Conservation (phyloP, 208 protist genomes). For the Acanthamoeba rhysodes region DNA sequence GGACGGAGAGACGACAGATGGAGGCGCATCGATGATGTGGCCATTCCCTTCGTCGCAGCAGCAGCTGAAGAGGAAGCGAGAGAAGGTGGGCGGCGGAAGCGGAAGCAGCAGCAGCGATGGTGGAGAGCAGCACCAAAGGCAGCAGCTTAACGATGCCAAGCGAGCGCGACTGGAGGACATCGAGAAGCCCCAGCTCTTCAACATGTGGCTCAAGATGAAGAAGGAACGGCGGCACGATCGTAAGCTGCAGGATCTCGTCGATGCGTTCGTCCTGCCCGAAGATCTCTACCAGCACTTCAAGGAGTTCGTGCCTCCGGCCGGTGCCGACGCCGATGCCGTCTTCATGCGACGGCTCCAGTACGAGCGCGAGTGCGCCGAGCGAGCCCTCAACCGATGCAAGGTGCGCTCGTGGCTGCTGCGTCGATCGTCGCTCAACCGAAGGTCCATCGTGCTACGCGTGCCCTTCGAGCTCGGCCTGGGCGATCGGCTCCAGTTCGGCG, state of each 20-base stretch:
- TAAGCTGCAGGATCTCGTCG: slow-evolving; percentile 2
- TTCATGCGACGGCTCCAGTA: slow-evolving; percentile 58
- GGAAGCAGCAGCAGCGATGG: background rate
- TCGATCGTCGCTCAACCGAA: slow-evolving; percentile 12
- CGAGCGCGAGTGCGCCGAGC: slow-evolving; percentile 42
- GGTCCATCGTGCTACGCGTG: background rate
- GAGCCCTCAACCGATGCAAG: slow-evolving; percentile 6
- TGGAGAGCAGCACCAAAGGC: background rate
- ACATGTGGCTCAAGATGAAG: slow-evolving; percentile 59
- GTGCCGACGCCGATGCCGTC: slow-evolving; percentile 1
- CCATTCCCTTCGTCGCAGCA: background rate
- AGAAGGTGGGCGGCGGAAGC: background rate
- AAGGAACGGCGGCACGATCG: slow-evolving; percentile 5
- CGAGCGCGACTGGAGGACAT: slow-evolving; percentile 31
- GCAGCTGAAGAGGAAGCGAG: background rate
- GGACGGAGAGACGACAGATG: background rate
- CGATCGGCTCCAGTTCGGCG: background rate
- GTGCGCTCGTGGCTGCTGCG: slow-evolving; percentile 28
- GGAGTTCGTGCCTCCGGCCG: slow-evolving; percentile 7
- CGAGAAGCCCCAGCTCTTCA: slow-evolving; percentile 28
- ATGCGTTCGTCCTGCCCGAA: slow-evolving; percentile 39
- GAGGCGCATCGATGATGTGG: background rate
- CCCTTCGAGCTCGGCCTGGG: slow-evolving; percentile 33
- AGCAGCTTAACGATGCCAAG: background rate
- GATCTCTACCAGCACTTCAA: slow-evolving; percentile 53